Evolutionary conservation across 1,284 basidiomycete species (phyloP).

Genomic region (Blastosporella zonata): DNA sequence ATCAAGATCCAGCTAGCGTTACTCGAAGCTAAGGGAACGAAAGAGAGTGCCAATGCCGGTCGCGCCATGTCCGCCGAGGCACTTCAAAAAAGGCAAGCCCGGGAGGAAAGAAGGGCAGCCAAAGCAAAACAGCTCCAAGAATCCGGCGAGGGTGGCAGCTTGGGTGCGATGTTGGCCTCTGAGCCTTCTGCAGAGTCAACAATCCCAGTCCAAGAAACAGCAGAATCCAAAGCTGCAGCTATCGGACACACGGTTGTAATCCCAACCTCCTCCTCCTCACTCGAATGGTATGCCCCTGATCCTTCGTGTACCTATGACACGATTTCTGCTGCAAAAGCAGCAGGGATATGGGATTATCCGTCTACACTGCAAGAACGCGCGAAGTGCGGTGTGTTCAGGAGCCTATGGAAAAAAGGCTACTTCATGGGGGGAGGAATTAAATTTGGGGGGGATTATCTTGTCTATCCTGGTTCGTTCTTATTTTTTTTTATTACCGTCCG

Average conservation of each 20-base stretch:
- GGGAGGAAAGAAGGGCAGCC: conserved; percentile 53
- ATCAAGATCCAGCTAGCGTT: conserved; percentile 45
- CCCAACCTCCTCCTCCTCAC: conserved; percentile 55
- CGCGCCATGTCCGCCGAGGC: conserved; percentile 59
- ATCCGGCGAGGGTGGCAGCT: conserved; percentile 11
- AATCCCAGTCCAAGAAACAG: conserved; percentile 1
- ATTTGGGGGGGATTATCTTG: conserved; percentile 94
- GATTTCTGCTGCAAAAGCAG: conserved; percentile 58
- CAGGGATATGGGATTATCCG: conserved; percentile 80
- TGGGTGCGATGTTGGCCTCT: conserved; percentile 12
- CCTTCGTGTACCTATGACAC: conserved; percentile 40
- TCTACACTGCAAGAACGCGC: conserved; percentile 62
- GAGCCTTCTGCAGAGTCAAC: conserved; percentile 12
- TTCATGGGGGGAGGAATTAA: conserved; percentile 87
- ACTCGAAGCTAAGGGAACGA: conserved; percentile 42
- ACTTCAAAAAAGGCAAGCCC: conserved; percentile 65
- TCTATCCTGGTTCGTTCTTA: conserved; percentile 81
- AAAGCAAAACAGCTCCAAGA: conserved; percentile 33
- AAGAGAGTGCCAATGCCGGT: conserved; percentile 40
- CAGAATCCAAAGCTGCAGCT: conserved; percentile 13
- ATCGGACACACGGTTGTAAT: conserved; percentile 56
- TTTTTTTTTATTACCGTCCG: not conserved
- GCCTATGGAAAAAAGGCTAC: conserved; percentile 78
- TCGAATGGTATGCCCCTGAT: conserved; percentile 29
- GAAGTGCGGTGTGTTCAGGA: conserved; percentile 76